Conservation (phyloP, 106 monocot genomes). For the Acorus calamus region DNA sequence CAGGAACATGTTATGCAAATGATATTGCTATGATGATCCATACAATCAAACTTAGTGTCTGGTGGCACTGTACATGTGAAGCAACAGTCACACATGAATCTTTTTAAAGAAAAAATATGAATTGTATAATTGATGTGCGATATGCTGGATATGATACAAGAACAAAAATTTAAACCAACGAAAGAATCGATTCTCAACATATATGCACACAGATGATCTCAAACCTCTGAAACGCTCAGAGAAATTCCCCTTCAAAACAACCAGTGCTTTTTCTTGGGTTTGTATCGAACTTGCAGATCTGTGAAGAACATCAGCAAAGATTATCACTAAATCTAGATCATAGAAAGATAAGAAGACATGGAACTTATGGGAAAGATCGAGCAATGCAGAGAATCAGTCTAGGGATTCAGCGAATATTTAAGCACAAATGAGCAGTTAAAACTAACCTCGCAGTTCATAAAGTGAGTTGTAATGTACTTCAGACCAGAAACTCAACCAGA, state of each 20-base stretch:
- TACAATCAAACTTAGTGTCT: no score
- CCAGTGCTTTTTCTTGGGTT: slow-evolving; percentile 29
- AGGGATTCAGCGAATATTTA: neutral
- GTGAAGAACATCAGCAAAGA: neutral
- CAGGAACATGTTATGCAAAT: no score
- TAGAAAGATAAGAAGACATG: neutral
- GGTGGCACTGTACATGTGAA: no score
- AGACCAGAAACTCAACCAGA: slow-evolving; percentile 67
- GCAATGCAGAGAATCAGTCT: neutral
- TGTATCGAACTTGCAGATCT: slow-evolving; percentile 13
- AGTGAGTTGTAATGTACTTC: slow-evolving; percentile 67
- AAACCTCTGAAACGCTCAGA: no score
- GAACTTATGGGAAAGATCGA: neutral
- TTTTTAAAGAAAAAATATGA: no score
- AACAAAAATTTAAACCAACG: no score
- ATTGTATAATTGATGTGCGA: no score
- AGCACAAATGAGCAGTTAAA: neutral
- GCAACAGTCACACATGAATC: no score
- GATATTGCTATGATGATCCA: no score
- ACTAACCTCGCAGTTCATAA: slow-evolving; percentile 39
- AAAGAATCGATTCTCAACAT: no score
- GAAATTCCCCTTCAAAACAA: slow-evolving; percentile 10
- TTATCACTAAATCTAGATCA: neutral
- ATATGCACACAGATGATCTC: no score
- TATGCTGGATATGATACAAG: no score